These are phyloP conservation scores for Penicillium chermesinum DNA, from an alignment of 495 filamentous ascomycete genomes.

Conservation along the genomic window DNA sequence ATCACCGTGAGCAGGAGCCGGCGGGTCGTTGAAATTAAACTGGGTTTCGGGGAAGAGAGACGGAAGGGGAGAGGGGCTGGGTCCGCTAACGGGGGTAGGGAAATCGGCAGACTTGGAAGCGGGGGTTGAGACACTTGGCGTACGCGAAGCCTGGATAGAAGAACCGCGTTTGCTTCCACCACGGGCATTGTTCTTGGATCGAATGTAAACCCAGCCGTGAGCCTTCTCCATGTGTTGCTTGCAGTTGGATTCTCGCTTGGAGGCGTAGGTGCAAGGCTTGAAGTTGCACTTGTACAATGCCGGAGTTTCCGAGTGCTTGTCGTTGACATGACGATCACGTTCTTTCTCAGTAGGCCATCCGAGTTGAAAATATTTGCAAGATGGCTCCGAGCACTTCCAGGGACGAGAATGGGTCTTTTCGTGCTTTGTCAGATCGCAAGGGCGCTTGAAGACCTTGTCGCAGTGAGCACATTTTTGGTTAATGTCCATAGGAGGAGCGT, in stretches of 20 bases:
- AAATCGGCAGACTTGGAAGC: conserved; percentile 39
- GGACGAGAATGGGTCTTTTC: conserved; percentile 95
- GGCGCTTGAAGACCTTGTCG: conserved; percentile 86
- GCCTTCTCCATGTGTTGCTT: conserved; percentile 99
- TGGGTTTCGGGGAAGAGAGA: conserved; percentile 14
- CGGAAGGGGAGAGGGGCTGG: conserved; percentile 22
- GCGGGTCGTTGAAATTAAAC: conserved; percentile 33
- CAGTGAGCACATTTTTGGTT: conserved; percentile 73
- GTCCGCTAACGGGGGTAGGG: conserved; percentile 24
- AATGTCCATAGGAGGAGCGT: conserved; percentile 63
- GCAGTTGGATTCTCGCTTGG: conserved; percentile 95
- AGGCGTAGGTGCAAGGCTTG: conserved; percentile 82
- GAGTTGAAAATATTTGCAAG: conserved; percentile 79
- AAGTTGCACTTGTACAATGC: conserved; percentile 76
- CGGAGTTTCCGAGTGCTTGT: conserved; percentile 82
- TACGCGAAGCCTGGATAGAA: conserved; percentile 22
- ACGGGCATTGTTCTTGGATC: conserved; percentile 84
- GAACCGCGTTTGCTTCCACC: conserved; percentile 40
- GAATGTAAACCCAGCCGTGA: conserved; percentile 82
- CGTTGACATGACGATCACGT: conserved; percentile 88
- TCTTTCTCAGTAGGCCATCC: conserved; percentile 99
- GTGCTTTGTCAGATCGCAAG: conserved; percentile 91
- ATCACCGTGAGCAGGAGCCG: conserved; percentile 11
- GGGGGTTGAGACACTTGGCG: conserved; percentile 51
- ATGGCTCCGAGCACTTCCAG: conserved; percentile 77